A percentile compares a stretch with the other conserved stretches of the same genome.
Evolutionary conservation across 1,284 basidiomycete genomes (phyloP).

Genomic region (Coniferiporia sulphurascens): DNA sequence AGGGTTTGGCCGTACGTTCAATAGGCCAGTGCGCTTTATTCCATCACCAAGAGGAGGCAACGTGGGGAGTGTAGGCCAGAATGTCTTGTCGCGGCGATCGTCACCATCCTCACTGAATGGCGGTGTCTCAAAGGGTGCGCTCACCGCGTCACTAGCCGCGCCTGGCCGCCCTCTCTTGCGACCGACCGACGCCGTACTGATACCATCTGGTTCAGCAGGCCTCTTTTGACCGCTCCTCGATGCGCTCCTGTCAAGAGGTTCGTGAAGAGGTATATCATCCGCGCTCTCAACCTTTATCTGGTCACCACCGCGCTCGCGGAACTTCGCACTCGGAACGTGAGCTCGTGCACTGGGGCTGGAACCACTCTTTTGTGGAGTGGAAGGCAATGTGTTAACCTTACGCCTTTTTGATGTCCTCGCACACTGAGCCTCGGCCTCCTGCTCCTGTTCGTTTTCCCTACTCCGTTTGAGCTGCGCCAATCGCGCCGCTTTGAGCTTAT

Average conservation of each 20-base stretch:
- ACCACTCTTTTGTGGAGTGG: slow-evolving; percentile 19
- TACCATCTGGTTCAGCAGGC: background rate
- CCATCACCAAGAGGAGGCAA: slow-evolving; percentile 8
- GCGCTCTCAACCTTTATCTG: slow-evolving; percentile 24
- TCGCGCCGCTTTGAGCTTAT: slow-evolving; percentile 12
- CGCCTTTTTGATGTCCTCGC: slow-evolving; percentile 41
- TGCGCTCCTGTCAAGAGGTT: background rate
- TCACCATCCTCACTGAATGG: slow-evolving; percentile 13
- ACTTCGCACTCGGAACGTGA: slow-evolving; percentile 31
- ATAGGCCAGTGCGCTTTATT: slow-evolving; percentile 9
- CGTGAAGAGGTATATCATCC: slow-evolving; percentile 22
- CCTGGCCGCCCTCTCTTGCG: slow-evolving; percentile 1
- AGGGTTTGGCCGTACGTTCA: slow-evolving; percentile 17
- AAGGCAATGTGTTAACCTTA: slow-evolving; percentile 33
- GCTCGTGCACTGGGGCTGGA: slow-evolving; percentile 31
- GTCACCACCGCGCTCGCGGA: slow-evolving; percentile 30
- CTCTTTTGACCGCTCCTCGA: slow-evolving; percentile 7
- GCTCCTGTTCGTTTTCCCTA: background rate
- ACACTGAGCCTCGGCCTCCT: slow-evolving; percentile 12
- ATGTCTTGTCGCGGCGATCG: slow-evolving; percentile 18
- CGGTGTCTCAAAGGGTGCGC: background rate
- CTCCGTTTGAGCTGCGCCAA: slow-evolving; percentile 13
- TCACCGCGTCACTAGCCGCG: background rate
- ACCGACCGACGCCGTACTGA: background rate
- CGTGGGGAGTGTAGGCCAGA: slow-evolving; percentile 14